These are phyloP conservation scores for Aspergillus tanneri DNA, from an alignment of 2,329 filamentous ascomycete species.

Conservation along the genomic window DNA sequence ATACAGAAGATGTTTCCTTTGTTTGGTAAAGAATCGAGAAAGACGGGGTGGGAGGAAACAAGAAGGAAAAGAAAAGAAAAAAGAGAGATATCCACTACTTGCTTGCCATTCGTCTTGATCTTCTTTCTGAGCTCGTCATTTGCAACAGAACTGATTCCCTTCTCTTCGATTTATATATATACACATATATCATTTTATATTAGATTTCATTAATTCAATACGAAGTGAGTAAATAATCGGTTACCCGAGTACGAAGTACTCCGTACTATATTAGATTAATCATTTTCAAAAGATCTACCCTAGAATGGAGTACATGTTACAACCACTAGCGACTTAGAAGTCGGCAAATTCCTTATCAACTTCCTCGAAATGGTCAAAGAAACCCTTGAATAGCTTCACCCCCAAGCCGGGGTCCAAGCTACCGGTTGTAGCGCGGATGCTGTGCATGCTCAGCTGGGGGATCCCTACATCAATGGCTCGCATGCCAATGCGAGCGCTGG, in stretches of 20 bases:
- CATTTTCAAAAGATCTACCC: no score
- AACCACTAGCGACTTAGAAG: no score
- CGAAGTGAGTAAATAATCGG: no score
- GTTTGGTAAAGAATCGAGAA: not conserved
- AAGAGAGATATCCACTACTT: conserved; percentile 3
- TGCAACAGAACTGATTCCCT: no score
- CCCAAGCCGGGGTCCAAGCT: conserved; percentile 82
- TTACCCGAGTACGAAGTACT: no score
- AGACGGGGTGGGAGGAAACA: no score
- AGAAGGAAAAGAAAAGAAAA: no score
- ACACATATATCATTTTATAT: not conserved
- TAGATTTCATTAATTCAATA: not conserved
- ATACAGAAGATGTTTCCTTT: not conserved
- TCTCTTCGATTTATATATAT: conserved; percentile 3
- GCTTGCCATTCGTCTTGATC: no score
- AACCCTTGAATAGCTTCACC: conserved; percentile 83
- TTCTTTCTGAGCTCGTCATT: no score
- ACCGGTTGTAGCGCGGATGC: conserved; percentile 83
- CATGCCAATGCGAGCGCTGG: conserved; percentile 77
- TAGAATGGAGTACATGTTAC: no score
- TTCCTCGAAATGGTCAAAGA: conserved; percentile 80
- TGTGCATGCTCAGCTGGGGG: conserved; percentile 92
- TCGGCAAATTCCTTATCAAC: conserved; percentile 74
- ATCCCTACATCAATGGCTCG: conserved; percentile 84
- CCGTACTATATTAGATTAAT: no score